A percentile compares a stretch with the other conserved stretches of the same genome.
These are phyloP conservation scores for Bondarzewia mesenterica DNA, from an alignment of 1,284 basidiomycete species.

Conservation along the genomic window DNA sequence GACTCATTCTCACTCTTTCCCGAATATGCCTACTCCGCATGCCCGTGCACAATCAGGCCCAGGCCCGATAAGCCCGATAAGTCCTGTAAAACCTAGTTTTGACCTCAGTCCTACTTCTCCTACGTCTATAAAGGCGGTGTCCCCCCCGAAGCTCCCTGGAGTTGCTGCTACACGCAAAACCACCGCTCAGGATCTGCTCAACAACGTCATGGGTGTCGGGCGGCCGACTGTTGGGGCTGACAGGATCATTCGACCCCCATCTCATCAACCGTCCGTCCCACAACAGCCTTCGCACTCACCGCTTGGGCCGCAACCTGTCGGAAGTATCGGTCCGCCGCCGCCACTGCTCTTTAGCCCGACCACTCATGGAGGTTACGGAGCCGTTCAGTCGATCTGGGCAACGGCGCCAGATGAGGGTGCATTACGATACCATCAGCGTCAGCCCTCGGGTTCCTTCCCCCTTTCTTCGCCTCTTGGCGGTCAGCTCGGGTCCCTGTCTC, in stretches of 20 bases:
- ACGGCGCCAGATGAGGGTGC: constrained; percentile 34
- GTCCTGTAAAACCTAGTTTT: neutral
- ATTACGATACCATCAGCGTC: constrained; percentile 10
- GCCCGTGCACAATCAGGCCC: neutral
- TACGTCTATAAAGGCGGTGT: neutral
- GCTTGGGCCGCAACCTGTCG: constrained; percentile 9
- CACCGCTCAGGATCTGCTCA: constrained; percentile 57
- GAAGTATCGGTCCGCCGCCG: constrained; percentile 23
- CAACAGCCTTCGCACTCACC: constrained; percentile 6
- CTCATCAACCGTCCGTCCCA: constrained; percentile 3
- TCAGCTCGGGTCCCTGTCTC: too few species aligned
- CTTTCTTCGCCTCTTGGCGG: constrained; percentile 2
- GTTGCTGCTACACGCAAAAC: constrained; percentile 17
- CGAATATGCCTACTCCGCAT: neutral
- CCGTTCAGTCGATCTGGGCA: constrained; percentile 47
- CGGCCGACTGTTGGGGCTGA: constrained; percentile 6
- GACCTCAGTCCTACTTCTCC: neutral
- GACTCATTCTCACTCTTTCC: neutral
- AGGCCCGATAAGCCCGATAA: neutral
- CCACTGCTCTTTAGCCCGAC: constrained; percentile 36
- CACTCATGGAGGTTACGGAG: constrained; percentile 24
- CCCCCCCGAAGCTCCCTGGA: neutral
- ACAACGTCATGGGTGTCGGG: constrained; percentile 38
- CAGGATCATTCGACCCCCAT: neutral
- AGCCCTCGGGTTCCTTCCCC: constrained; percentile 3